A percentile compares a stretch with the other conserved stretches of the same genome.
These are phyloP conservation scores for Termitomyces sp. DNA, from an alignment of 768 basidiomycete genomes.

Conservation along the genomic window DNA sequence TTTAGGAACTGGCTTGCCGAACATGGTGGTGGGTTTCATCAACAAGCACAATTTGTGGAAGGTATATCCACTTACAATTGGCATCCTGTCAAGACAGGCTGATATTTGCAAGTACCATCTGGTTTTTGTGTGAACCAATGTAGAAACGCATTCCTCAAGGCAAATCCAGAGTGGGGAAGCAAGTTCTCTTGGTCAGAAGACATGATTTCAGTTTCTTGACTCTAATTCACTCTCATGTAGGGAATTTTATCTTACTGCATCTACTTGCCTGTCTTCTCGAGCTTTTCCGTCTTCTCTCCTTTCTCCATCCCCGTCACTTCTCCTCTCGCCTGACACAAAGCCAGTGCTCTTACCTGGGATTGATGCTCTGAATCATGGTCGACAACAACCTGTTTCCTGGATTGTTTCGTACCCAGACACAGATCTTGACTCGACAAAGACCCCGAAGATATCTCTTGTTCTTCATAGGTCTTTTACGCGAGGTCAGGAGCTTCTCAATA, in stretches of 20 bases:
- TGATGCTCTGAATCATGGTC: constrained; percentile 82
- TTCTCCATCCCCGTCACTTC: constrained; percentile 46
- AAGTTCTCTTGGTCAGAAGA: constrained; percentile 61
- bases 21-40: constrained; percentile 48
- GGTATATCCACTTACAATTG: constrained; percentile 22
- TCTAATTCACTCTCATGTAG: constrained; percentile 29
- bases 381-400: constrained; percentile 82
- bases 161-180: constrained; percentile 35
- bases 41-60: constrained; percentile 34
- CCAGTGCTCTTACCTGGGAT: constrained; percentile 85
- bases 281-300: constrained; percentile 87
- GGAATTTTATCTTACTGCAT: constrained; percentile 63
- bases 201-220: neutral
- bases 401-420: constrained; percentile 38
- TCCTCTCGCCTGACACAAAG: constrained; percentile 44
- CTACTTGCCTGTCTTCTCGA: constrained; percentile 80
- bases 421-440: constrained; percentile 10
- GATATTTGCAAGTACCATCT: constrained; percentile 23
- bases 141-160: constrained; percentile 27
- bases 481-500: constrained; percentile 72
- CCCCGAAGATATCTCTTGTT: constrained; percentile 54
- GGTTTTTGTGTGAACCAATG: constrained; percentile 53
- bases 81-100: neutral
- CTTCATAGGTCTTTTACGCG: constrained; percentile 35
- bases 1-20: constrained; percentile 46